These are phyloP conservation scores for Candida maltosa DNA, from an alignment of 805 yeast species.

Conservation along the genomic window DNA sequence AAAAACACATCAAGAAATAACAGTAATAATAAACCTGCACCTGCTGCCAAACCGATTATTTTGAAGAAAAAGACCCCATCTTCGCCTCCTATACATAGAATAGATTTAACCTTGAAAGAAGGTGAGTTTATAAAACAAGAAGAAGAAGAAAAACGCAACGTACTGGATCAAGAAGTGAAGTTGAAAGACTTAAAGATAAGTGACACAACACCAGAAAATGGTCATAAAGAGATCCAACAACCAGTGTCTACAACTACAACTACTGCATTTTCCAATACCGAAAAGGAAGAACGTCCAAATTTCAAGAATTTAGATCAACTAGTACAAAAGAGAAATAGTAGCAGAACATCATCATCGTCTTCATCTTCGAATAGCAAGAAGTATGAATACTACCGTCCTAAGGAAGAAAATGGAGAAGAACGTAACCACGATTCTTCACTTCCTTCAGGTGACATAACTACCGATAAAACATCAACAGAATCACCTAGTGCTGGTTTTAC, in stretches of 20 bases:
- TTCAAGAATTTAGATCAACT: conserved; percentile 30
- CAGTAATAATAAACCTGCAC: conserved; percentile 21
- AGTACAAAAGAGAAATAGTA: conserved; percentile 14
- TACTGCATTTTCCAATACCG: neutral
- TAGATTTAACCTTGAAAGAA: conserved; percentile 12
- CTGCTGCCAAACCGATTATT: conserved; percentile 29
- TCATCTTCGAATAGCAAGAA: neutral
- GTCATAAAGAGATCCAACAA: neutral
- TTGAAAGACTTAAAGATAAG: neutral
- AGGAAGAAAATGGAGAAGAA: neutral
- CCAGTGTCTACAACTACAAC: neutral
- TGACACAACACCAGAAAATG: neutral
- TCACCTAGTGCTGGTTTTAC: neutral
- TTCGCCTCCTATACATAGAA: conserved; percentile 6
- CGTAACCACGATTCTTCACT: neutral
- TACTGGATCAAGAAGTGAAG: neutral
- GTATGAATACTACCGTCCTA: neutral
- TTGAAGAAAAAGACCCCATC: conserved; percentile 31
- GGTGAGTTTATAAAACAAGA: conserved; percentile 8
- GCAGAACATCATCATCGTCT: conserved; percentile 9
- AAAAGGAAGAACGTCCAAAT: conserved; percentile 21
- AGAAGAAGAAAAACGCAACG: conserved; percentile 3
- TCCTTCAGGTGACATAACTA: neutral
- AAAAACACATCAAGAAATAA: conserved; percentile 13
- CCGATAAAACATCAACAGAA: neutral